A percentile compares a stretch with the other conserved stretches of the same genome.
Evolutionary conservation across 2,329 filamentous ascomycete species (phyloP).

Genomic region (Chrysoporthe deuterocubensis): DNA sequence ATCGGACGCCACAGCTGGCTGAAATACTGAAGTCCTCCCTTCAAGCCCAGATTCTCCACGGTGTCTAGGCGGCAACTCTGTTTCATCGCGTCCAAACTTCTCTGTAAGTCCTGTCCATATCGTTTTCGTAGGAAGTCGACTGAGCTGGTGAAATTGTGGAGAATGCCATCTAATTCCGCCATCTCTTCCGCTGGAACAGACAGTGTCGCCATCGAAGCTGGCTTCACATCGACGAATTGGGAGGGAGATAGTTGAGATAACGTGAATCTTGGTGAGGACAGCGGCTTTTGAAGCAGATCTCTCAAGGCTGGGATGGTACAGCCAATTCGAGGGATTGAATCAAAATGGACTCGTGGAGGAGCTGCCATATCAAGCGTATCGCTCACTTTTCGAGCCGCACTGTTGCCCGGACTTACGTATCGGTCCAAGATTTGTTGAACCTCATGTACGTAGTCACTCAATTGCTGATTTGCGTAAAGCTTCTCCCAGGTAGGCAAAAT

Average conservation of each 20-base stretch:
- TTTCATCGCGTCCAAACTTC: neutral
- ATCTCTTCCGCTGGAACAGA: neutral
- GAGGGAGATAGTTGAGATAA: neutral
- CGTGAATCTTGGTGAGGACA: neutral
- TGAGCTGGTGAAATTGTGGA: neutral
- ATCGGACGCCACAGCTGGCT: neutral
- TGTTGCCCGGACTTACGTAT: neutral
- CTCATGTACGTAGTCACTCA: slow-evolving; percentile 47
- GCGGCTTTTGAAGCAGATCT: neutral
- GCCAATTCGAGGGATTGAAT: neutral
- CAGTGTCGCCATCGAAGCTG: neutral
- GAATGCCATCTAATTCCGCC: neutral
- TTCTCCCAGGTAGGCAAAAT: slow-evolving; percentile 53
- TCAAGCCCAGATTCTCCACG: no score
- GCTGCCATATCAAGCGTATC: neutral
- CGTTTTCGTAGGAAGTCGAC: neutral
- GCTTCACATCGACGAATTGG: neutral
- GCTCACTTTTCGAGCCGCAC: neutral
- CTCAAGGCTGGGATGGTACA: neutral
- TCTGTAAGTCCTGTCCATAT: slow-evolving; percentile 5
- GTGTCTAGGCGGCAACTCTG: neutral
- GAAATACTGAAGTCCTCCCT: no score
- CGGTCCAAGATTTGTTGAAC: slow-evolving; percentile 47
- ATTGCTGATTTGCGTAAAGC: slow-evolving; percentile 51
- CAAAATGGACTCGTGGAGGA: neutral